Conservation (phyloP, 2,329 filamentous ascomycete genomes). For the Endothia cerciana region DNA sequence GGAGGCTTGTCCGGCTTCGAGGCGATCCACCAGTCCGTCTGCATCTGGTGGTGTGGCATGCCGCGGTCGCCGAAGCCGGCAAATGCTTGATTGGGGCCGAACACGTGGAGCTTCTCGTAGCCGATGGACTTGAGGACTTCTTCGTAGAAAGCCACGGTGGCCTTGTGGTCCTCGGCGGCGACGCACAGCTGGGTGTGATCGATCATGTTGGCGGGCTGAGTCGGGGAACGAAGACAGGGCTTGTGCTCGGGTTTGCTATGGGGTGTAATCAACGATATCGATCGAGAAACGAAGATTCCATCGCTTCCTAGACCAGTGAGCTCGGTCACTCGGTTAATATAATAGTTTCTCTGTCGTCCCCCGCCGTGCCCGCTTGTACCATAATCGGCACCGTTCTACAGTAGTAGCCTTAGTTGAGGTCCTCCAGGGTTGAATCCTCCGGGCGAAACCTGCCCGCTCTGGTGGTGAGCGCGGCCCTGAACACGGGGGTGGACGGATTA, state of each 20-base stretch:
- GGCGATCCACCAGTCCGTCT: constrained; percentile 39
- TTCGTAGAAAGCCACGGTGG: constrained; percentile 40
- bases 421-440: background rate
- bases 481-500: background rate
- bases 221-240: background rate
- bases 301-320: background rate
- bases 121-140: constrained; percentile 42
- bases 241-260: background rate
- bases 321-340: background rate
- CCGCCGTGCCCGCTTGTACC: background rate
- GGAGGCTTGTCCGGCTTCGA: constrained; percentile 24
- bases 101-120: constrained; percentile 38
- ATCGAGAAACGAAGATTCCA: background rate
- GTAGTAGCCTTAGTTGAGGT: background rate
- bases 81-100: constrained; percentile 33
- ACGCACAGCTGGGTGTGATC: constrained; percentile 41
- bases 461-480: background rate
- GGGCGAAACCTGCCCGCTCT: background rate
- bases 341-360: background rate
- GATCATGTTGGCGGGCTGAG: constrained; percentile 32
- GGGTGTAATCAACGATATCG: too few species aligned
- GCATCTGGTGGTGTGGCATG: constrained; percentile 16
- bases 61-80: constrained; percentile 36
- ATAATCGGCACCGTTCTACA: background rate
- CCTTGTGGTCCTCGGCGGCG: constrained; percentile 36